Evolutionary conservation across 768 basidiomycete species (phyloP), one percentile per base, ranked within the genome.

Genomic region (Cyclocybe aegerita): DNA sequence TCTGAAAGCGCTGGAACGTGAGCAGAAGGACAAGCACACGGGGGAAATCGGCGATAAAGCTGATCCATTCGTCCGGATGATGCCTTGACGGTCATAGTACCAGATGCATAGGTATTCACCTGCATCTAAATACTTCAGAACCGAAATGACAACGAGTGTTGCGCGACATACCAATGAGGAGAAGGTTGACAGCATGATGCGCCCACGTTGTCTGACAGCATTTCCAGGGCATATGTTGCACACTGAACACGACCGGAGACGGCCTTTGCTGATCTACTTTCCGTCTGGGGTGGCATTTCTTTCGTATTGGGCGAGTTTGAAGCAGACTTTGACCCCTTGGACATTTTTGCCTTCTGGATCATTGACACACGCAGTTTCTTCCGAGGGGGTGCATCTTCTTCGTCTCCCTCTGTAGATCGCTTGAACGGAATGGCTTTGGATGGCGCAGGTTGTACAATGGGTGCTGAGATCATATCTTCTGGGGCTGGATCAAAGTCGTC

Each of bases 61-160:
- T 57, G 10, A 67, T 54, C n/a, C 58, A 9, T 49, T 33, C 6
- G 61, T 60, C 47, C 58, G 57, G 23, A 69, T 54, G 7, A 60
- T 48, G 7, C 66, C 63, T 39, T 60, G 53, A 15, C 54, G 44
- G 48, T 69, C 66, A 39, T 55, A 61, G 36, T 53, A 65, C 55
- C 60, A 67, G 30, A 64, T 39, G 29, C 56, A 65, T n/a, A 60
- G 31, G 40, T 52, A 23, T 14, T 61, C 55, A 44, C 65, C 59
- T 64, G 29, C 12, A 8, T 17, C 9, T 8, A 31, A 4, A 48
- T 29, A 15, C 4, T 42, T 39, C 12, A 30, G 10, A 23, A 10
- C 5, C 32, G 11, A 14, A 46, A 7, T 23, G 38, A n/a, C 39
- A 30, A 10, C 35, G 12, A 30, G 31, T 2, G 15, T 17, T 39